Evolutionary conservation across 169 alveolate species (phyloP), one percentile per base, ranked within the genome.

Genomic region (Plasmodium fragile): DNA sequence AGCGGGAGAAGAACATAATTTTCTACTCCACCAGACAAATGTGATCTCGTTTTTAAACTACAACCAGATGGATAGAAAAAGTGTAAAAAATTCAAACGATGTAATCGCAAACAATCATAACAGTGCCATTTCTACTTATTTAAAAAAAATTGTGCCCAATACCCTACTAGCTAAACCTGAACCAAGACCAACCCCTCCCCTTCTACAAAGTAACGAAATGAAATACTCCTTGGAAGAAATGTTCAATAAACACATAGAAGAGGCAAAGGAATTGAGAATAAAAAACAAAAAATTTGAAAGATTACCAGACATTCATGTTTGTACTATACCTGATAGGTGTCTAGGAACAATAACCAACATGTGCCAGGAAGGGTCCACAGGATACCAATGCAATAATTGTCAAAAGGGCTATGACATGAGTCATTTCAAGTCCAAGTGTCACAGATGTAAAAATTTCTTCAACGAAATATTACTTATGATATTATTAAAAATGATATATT

Each of bases 351-450:
- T 94, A 53, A 69, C 72, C 30, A 92, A 95, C 69, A 52, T 82
- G 53, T 96, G 97, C 43, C 41, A 52, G n/a, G 95, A 92, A 69
- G 97, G 97, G 3, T 95, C 97, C 3, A 65, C 87, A 28, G 97
- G 97, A 39, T 95, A 94, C 43, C 95, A 95, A 43, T 96, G 97
- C 85, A 94, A 93, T 79, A 93, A 87, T 55, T 96, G 97, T n/a
- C 53, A 49, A 69, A 49, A 71, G 52, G 95, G 94, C 28, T 96
- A 93, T 92, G 97, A 96, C 28, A 79, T 92, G 69, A 79, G 77
- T 11, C 89, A 96, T 71, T 94, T 96, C 77, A 92, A 95, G 78
- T 96, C 97, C 2, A 81, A 69, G 11, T 96, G 97, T 13, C 30
- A 70, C 49, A 94, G 82, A 32, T 96, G 97, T 84, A 28, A 53